These are phyloP conservation scores for Macadamia tetraphylla DNA, from an alignment of 164 flowering plant genomes.

Conservation along the genomic window DNA sequence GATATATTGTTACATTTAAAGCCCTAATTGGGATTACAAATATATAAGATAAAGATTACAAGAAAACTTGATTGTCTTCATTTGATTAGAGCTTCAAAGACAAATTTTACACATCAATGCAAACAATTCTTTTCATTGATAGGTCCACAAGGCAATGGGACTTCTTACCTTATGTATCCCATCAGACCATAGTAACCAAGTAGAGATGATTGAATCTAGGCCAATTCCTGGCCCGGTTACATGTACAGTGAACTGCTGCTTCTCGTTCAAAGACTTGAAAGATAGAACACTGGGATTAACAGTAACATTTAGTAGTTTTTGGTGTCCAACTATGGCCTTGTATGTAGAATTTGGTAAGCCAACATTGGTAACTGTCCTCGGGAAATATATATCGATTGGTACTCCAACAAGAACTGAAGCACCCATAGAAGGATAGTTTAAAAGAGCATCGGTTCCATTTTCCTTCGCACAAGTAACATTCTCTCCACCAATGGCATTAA, in stretches of 20 bases:
- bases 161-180: neutral
- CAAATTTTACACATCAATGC: too few species aligned
- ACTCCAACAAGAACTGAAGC: neutral
- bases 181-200: constrained; percentile 3
- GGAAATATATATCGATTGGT: constrained; percentile 3
- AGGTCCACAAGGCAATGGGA: too few species aligned
- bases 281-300: constrained; percentile 3
- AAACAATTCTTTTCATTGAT: too few species aligned
- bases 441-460: neutral
- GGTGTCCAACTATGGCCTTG: neutral
- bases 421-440: constrained; percentile 20
- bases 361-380: constrained; percentile 24
- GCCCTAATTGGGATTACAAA: too few species aligned
- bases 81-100: too few species aligned
- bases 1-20: too few species aligned
- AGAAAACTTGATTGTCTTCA: too few species aligned
- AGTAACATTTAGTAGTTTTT: neutral
- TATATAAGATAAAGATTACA: too few species aligned
- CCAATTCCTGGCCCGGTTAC: neutral
- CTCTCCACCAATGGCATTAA: too few species aligned
- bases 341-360: constrained; percentile 20
- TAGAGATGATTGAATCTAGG: neutral
- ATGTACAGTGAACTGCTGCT: constrained; percentile 1
- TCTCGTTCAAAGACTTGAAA: constrained; percentile 6
- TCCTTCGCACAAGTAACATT: too few species aligned